Conservation (phyloP, 371 early-diverging fungal genomes). For the Dichotomocladium elegans region DNA sequence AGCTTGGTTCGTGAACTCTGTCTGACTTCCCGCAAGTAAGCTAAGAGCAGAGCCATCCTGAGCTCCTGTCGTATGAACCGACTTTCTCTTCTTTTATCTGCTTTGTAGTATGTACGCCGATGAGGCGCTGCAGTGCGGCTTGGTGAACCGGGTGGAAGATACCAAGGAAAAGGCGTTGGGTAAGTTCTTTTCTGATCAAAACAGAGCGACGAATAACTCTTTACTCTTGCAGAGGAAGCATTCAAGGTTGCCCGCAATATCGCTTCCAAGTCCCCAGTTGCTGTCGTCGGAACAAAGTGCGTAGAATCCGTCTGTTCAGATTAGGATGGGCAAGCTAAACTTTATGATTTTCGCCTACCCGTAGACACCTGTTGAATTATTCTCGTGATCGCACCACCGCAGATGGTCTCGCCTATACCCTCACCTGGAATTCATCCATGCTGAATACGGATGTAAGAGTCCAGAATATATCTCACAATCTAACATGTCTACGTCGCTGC, state of each 20-base stretch:
- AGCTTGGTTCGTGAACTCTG: slow-evolving; percentile 89
- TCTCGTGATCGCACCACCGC: slow-evolving; percentile 87
- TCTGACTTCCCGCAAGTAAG: slow-evolving; percentile 75
- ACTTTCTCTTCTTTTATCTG: background rate
- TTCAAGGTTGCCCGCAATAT: slow-evolving; percentile 70
- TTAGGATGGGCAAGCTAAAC: too few species aligned
- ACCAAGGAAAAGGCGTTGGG: slow-evolving; percentile 51
- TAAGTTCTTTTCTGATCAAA: slow-evolving; percentile 11
- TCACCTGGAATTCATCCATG: slow-evolving; percentile 86
- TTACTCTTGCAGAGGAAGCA: slow-evolving; percentile 50
- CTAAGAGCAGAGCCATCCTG: background rate
- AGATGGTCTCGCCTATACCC: slow-evolving; percentile 86
- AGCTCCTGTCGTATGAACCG: background rate
- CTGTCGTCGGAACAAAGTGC: slow-evolving; percentile 84
- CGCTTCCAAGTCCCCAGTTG: slow-evolving; percentile 90
- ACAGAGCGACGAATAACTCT: background rate
- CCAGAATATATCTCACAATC: too few species aligned
- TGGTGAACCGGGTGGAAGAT: slow-evolving; percentile 71
- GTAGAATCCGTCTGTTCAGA: too few species aligned
- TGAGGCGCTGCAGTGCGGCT: slow-evolving; percentile 80
- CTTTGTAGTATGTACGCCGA: slow-evolving; percentile 52
- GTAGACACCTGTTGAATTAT: slow-evolving; percentile 77
- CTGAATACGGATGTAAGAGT: slow-evolving; percentile 61
- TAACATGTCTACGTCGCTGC: background rate
- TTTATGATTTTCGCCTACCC: background rate